These are phyloP conservation scores for Epichloe gansuensis DNA, from an alignment of 2,329 filamentous ascomycete species.

Conservation along the genomic window DNA sequence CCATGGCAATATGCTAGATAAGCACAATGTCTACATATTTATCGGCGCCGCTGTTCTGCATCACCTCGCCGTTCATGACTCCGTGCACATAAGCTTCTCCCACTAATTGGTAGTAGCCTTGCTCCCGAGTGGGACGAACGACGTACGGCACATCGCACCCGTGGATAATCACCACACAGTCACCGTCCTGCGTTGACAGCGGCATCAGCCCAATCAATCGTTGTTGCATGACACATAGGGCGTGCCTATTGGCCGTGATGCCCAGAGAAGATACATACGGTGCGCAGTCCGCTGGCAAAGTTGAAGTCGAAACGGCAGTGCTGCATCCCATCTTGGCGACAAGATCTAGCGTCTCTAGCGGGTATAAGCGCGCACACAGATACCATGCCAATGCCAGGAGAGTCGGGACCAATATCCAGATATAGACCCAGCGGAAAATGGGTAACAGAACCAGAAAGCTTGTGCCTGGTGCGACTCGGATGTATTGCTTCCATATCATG, in stretches of 20 bases:
- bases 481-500: not conserved
- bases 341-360: not conserved
- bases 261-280: not conserved
- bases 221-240: conserved; percentile 3
- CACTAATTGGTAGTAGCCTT: conserved; percentile 3
- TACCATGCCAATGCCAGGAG: conserved; percentile 3
- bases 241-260: conserved; percentile 1
- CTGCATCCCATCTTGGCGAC: conserved; percentile 3
- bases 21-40: conserved; percentile 1
- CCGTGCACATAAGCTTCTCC: conserved; percentile 9
- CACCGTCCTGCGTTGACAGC: conserved; percentile 1
- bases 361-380: not conserved
- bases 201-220: conserved; percentile 6
- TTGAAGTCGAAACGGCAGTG: not conserved
- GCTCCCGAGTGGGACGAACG: not conserved
- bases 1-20: not conserved
- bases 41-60: not conserved
- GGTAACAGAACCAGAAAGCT: conserved; percentile 2
- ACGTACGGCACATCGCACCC: conserved; percentile 8
- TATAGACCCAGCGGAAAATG: conserved; percentile 4
- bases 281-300: conserved; percentile 3
- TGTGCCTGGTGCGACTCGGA: not conserved
- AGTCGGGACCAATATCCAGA: not conserved
- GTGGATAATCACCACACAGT: conserved; percentile 6
- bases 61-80: conserved; percentile 8